Evolutionary conservation across 768 basidiomycete genomes (phyloP), one percentile per base, ranked within the genome.

Genomic region (Kondoa malvinella): DNA sequence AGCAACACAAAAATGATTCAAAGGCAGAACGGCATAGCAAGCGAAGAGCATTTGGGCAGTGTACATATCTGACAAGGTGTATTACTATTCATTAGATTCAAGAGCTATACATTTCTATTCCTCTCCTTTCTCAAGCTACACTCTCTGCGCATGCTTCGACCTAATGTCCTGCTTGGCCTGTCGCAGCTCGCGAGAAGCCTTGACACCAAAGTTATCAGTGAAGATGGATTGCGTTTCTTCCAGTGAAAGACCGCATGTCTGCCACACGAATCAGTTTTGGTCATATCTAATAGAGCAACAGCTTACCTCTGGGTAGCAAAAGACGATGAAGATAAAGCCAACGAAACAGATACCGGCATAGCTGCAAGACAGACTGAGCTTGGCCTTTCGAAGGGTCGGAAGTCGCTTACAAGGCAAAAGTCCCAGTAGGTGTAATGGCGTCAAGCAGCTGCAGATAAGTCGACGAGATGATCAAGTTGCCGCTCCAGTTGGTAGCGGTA

Each of bases 361-460:
- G n/a, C 56, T 34, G n/a, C 32, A 25, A 25, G 15, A 57, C 25
- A n/a, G 31, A 33, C 64, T 27, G 8, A 26, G 65, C 32, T 31
- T 2, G n/a, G 15, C 27, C 56, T 57, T 66, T 66, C 34, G 56
- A 26, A 8, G 63, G n/a, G 60, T 67, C n/a, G n/a, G n/a, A 69
- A 33, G 62, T 25, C 17, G 50, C 72, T 67, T 73, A 74, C 64
- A 74, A 68, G 3, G 70, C 74, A 65, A 73, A 75, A 8, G 73
- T 68, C 30, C 74, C 74, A 0, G 69, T 68, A 12, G 72, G 69
- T 12, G 73, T 72, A 62, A 74, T 72, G 21, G 62, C 77, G 26
- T 82, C 79, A 84, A 89, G 88, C 62, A 90, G 81, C 4, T 85
- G 86, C 61, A 88, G 83, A 77, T 88, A 90, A 4, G 89, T 90